A percentile compares a stretch with the other conserved stretches of the same genome.
Conservation (phyloP, 805 yeast species). For the Diddensiella caesifluorescens region DNA sequence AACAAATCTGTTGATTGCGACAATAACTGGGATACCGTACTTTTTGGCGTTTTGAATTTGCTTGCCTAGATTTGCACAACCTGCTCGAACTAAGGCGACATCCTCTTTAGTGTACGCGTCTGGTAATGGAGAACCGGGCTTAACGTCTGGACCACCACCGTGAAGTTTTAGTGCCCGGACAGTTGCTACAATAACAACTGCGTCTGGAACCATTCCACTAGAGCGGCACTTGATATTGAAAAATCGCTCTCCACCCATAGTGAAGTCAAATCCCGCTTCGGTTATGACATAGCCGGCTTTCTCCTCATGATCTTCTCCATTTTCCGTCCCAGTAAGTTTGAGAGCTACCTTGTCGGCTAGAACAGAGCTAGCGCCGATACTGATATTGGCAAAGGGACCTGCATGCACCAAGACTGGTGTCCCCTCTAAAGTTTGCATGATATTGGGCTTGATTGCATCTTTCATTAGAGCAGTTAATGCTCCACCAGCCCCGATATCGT, state of each 20-base stretch:
- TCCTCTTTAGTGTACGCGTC: slow-evolving; percentile 77
- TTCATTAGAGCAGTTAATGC: slow-evolving; percentile 90
- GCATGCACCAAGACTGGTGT: slow-evolving; percentile 99
- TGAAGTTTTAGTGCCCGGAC: slow-evolving; percentile 93
- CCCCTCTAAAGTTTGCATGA: slow-evolving; percentile 97
- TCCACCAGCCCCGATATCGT: slow-evolving; percentile 92
- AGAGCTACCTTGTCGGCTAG: slow-evolving; percentile 90
- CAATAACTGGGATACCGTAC: slow-evolving; percentile 89
- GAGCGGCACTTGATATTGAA: slow-evolving; percentile 93
- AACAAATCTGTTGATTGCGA: slow-evolving; percentile 85
- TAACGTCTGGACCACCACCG: slow-evolving; percentile 96
- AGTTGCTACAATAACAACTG: slow-evolving; percentile 91
- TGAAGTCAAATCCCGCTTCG: slow-evolving; percentile 97
- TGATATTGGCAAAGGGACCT: slow-evolving; percentile 96
- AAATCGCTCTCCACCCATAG: slow-evolving; percentile 98
- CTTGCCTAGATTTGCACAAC: slow-evolving; percentile 84
- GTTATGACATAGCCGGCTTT: slow-evolving; percentile 80
- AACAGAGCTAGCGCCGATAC: slow-evolving; percentile 94
- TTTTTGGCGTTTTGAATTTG: slow-evolving; percentile 82
- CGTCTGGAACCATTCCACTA: slow-evolving; percentile 85
- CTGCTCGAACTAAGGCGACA: slow-evolving; percentile 67
- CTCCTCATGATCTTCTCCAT: slow-evolving; percentile 35
- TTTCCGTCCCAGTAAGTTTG: slow-evolving; percentile 73
- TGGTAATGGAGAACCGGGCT: slow-evolving; percentile 87
- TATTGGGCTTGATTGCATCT: slow-evolving; percentile 92